These are phyloP conservation scores for Dendrobium officinale DNA, from an alignment of 106 monocot genomes.

Conservation along the genomic window DNA sequence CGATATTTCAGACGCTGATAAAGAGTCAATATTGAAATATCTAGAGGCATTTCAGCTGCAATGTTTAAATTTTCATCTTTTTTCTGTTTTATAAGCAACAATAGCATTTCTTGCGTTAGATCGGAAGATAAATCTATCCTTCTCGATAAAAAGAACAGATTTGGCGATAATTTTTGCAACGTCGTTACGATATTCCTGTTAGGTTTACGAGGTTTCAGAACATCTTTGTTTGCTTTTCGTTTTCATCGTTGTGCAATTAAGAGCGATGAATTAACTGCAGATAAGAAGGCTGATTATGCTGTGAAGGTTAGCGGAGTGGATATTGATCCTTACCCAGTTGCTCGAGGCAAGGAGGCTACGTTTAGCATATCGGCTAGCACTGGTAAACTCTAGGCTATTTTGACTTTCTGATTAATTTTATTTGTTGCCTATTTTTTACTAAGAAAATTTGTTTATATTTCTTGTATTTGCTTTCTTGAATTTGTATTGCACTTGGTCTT, in stretches of 20 bases:
- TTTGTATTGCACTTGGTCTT: not conserved
- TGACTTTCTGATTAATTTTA: not conserved
- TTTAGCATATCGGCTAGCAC: slow-evolving; percentile 13
- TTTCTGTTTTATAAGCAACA: not conserved
- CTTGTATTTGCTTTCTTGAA: not conserved
- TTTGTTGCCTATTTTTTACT: not conserved
- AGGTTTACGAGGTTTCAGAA: not conserved
- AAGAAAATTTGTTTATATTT: not conserved
- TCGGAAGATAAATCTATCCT: not conserved
- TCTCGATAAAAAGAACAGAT: too few relatives aligned
- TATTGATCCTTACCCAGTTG: slow-evolving; percentile 11
- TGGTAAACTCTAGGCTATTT: slow-evolving; percentile 3
- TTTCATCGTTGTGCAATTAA: not conserved
- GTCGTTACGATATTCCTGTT: not conserved
- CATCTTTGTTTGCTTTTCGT: not conserved
- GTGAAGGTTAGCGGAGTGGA: slow-evolving; percentile 20
- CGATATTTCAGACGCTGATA: not conserved
- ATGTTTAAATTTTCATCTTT: not conserved
- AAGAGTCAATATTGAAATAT: not conserved
- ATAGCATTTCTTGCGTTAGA: not conserved
- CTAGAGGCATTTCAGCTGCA: not conserved
- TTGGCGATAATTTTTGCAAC: not conserved
- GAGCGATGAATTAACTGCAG: slow-evolving; percentile 2
- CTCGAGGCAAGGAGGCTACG: slow-evolving; percentile 7
- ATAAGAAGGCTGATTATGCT: slow-evolving; percentile 14